Base-by-base conservation (phyloP, 345 rosid species). In the Toxicodendron radicans region DNA sequence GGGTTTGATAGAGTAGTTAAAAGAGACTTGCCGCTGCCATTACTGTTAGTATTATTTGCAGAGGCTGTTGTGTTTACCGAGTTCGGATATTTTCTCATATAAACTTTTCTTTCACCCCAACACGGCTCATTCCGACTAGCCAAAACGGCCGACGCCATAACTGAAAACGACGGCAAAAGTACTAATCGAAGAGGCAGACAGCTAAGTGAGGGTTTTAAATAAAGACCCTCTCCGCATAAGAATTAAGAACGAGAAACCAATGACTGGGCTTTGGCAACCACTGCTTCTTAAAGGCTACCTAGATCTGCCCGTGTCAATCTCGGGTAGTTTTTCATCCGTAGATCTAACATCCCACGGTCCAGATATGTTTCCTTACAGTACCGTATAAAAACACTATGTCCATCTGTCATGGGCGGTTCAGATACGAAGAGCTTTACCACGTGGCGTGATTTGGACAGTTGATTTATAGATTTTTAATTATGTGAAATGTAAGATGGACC, bases 101-200 rank as follows among this genome's bases (percentile, higher is more conserved):
- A 82, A 73, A 79, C 84, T 80, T 77, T 72, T 17, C 70, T 64
- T 24, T 75, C 86, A 1, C 80, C 82, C 87, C 87, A 81, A 56
- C 70, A 66, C 17, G 87, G 82, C 62, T 81, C 87, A 51, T 74
- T 81, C 76, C 78, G 72, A 54, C 83, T 81, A 46, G 77, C 78
- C 80, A 79, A 62, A 24, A 82, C 70, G 66, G 83, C 83, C 49
- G 80, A 81, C 24, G 86, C 83, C 86, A 83, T 83, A 57, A 5
- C 73, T 58, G 13, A 46, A 53, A 52, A 48, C 65, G 30, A 45
- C 73, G 2, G 30, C 30, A 27, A 27, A 27, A 27, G 30, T 27
- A 27, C 2, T 27, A 27, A 27, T 27, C 30, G 1, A 27, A 27
- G 2, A 16, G 12, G 12, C 10, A 18, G 16, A 35, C 7, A 7